Base-by-base conservation (phyloP, 2,329 filamentous ascomycete genomes). In the Ophiocordyceps camponoti-leonardi region DNA sequence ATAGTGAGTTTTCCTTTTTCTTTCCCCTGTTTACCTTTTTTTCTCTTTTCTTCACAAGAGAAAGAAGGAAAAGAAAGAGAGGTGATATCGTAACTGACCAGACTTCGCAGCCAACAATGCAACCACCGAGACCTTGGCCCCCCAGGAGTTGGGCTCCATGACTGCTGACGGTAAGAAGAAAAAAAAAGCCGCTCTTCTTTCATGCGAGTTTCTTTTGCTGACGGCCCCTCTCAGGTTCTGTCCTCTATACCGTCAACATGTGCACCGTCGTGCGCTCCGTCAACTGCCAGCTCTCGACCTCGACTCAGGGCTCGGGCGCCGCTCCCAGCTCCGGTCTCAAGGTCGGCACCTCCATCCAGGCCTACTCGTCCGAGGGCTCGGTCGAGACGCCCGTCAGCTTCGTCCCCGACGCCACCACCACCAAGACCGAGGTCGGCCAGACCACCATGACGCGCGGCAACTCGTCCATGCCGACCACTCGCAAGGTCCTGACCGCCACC, bases 191-290 rank as follows among this genome's bases (percentile, higher is more conserved):
- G 7, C 18, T 40, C 18, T 12, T 2, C 42, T 19, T 10, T 20
- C n/a, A 26, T 35, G 20, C 43, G 41, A 41, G 33, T 7, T 2
- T 41, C n/a, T 4, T 8, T 4, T 8, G 39, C 41, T 28, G 20
- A 20, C 28, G 16, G 46, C 48, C 6, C n/a, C 41, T n/a, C n/a
- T 6, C 20, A 18, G 61, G 61, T 2, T 50, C 52, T 20, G 45
- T 60, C 28, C 49, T 64, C 41, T 59, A 60, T 50, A 57, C 60
- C 26, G 55, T 62, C 51, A 63, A 62, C 52, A 50, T 61, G 45
- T 65, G 63, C 56, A 57, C 55, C 49, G 48, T 64, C 44, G 50
- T 61, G 26, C 54, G 60, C 26, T 56, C 54, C 46, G 64, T 61
- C 30, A 50, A 55, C 45, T 66, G 63, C 52, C 49, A 54, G 30